Evolutionary conservation across 805 yeast species (phyloP).

Genomic region (Candida boidinii): DNA sequence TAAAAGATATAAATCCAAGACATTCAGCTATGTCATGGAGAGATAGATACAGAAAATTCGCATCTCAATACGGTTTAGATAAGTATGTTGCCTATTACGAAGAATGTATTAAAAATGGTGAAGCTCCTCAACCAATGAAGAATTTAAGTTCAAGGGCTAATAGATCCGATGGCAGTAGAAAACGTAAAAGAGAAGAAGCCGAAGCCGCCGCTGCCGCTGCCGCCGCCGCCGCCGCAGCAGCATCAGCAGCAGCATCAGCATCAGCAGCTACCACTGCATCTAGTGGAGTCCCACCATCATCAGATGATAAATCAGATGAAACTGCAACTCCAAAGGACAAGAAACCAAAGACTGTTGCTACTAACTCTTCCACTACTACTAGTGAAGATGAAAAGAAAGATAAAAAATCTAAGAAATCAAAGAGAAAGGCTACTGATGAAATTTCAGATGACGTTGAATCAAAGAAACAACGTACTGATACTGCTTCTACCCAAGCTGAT

Average conservation of each 20-base stretch:
- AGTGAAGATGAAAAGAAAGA: no score
- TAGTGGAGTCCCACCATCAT: no score
- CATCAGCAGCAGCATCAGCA: background rate
- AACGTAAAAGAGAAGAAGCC: slow-evolving; percentile 10
- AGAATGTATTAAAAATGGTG: slow-evolving; percentile 25
- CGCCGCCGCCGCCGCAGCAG: background rate
- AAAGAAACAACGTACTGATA: background rate
- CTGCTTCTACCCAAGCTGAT: no score
- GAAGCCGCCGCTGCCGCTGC: slow-evolving; percentile 1
- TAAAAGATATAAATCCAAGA: slow-evolving; percentile 32
- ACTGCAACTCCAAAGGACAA: no score
- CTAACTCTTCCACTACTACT: no score
- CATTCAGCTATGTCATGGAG: slow-evolving; percentile 75
- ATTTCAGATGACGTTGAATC: slow-evolving; percentile 1
- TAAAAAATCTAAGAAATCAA: background rate
- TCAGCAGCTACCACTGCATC: no score
- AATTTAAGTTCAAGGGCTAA: slow-evolving; percentile 42
- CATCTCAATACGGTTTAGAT: slow-evolving; percentile 52
- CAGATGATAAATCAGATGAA: no score
- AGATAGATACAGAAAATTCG: slow-evolving; percentile 69
- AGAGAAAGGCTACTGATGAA: slow-evolving; percentile 3
- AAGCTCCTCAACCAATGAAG: slow-evolving; percentile 48
- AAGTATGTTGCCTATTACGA: slow-evolving; percentile 48
- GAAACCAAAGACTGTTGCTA: no score
- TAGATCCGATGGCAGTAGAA: slow-evolving; percentile 11